A percentile compares a stretch with the other conserved stretches of the same genome.
Evolutionary conservation across 257 asterid genomes (phyloP).

Genomic region (Capsicum chinense): DNA sequence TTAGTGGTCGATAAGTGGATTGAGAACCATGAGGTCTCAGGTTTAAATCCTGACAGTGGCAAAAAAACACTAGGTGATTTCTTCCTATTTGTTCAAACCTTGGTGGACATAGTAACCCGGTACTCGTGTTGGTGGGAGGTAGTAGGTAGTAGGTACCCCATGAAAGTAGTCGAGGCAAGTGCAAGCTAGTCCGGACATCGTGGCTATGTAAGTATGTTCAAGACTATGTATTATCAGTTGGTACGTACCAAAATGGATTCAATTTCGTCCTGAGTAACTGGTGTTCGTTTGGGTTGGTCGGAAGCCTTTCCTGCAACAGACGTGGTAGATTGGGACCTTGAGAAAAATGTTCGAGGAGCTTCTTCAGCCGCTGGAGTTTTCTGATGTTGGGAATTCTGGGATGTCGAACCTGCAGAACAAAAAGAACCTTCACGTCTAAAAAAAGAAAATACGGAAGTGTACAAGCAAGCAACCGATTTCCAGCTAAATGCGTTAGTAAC

Average conservation of each 20-base stretch:
- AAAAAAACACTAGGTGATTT: neutral
- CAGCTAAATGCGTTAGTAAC: neutral
- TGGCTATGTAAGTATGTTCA: neutral
- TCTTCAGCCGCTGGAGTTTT: conserved; percentile 48
- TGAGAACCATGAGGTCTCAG: neutral
- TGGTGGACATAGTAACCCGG: neutral
- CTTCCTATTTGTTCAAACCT: neutral
- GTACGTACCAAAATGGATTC: conserved; percentile 78
- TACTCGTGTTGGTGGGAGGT: too few species aligned
- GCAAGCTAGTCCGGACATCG: neutral
- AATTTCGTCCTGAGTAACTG: conserved; percentile 84
- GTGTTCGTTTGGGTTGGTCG: conserved; percentile 93
- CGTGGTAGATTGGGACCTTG: conserved; percentile 57
- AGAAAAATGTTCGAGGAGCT: conserved; percentile 55
- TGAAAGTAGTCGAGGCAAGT: neutral
- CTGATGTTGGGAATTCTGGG: conserved; percentile 53
- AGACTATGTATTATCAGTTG: neutral
- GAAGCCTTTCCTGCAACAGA: conserved; percentile 87
- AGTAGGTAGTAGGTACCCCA: too few species aligned
- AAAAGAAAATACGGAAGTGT: neutral
- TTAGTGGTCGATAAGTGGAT: neutral
- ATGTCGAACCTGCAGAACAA: conserved; percentile 50
- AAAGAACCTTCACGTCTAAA: conserved; percentile 30
- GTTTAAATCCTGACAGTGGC: neutral
- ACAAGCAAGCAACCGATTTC: neutral